Evolutionary conservation across 169 alveolate genomes (phyloP), one percentile per base, ranked within the genome.

Genomic region (Babesia sp.): DNA sequence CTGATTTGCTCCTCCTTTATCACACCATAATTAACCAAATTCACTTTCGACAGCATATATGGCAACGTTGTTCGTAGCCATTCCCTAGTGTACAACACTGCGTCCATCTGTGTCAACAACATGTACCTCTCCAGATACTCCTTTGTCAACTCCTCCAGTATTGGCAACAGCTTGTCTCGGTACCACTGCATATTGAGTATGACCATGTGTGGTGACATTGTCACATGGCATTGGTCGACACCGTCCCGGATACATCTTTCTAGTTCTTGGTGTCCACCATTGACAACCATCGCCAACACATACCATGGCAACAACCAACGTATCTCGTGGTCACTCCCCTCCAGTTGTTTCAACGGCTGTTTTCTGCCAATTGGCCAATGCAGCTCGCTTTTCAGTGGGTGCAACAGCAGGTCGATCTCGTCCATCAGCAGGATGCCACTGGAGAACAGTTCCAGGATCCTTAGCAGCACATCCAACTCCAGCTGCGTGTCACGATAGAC

Each of bases 301-400:
- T 90, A 91, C 94, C 95, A 93, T 24, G 95, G 95, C 60, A 93
- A 71, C 81, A 86, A 61, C 92, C 96, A 91, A 8, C 96, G 83
- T 29, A 80, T 72, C 51, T 81, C 46, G 69, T 68, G 73, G 26
- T 81, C 89, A 31, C 71, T 42, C 45, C 58, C 46, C 39, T 51
- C 54, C 53, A 81, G 68, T 44, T 79, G 87, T 46, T 48, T 56
- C 67, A 79, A 26, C 11, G 94, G 91, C 41, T 53, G 59, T 79
- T 91, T 92, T 36, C 67, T 80, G 1, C 98, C 98, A 44, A 93
- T 78, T 3, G 98, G 98, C 98, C 98, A 95, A 58, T 93, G 97
- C 61, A 95, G 85, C 68, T 95, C 98, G 53, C 96, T 91, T 84
- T 90, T 94, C 44, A 95, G 86, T 28, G 98, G 98, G 56, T 95